phyloP scores from a whole-genome alignment of 139 green algal species.

The Micromonas commoda region DNA sequence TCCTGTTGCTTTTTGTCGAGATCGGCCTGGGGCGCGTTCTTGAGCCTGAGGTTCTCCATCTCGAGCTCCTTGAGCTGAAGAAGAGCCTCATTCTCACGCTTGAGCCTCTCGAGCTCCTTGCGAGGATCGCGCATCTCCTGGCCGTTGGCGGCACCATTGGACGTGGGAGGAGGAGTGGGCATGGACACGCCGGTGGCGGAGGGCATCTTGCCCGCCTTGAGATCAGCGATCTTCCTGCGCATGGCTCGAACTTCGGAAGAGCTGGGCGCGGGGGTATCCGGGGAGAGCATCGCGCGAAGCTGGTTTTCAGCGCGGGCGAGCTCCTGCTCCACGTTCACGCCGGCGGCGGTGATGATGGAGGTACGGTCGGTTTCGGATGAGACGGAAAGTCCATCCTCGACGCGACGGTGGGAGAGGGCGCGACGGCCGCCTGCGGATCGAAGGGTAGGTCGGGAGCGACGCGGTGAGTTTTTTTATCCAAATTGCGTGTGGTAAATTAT shows the following conservation, averaged over 20 bases:
- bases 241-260: background rate
- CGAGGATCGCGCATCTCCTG: background rate
- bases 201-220: background rate
- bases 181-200: too few species aligned
- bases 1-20: background rate
- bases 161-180: too few species aligned
- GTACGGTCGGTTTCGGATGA: too few species aligned
- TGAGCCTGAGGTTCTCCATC: background rate
- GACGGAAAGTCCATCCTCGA: too few species aligned
- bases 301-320: background rate
- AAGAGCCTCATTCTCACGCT: background rate
- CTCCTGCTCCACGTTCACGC: background rate
- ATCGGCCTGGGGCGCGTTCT: background rate
- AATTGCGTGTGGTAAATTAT: too few species aligned
- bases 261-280: background rate
- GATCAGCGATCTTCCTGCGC: background rate
- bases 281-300: background rate
- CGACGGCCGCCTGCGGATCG: too few species aligned
- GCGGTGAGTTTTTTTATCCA: too few species aligned
- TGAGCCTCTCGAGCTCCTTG: background rate
- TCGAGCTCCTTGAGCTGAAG: background rate
- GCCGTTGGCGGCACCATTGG: too few species aligned
- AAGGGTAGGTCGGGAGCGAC: too few species aligned
- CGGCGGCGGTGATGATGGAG: background rate
- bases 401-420: too few species aligned